Percentiles rank a stretch among this genome's conserved stretches.
Evolutionary conservation across 2,329 filamentous ascomycete species (phyloP).

Genomic region (Pseudodiploospora longispora): DNA sequence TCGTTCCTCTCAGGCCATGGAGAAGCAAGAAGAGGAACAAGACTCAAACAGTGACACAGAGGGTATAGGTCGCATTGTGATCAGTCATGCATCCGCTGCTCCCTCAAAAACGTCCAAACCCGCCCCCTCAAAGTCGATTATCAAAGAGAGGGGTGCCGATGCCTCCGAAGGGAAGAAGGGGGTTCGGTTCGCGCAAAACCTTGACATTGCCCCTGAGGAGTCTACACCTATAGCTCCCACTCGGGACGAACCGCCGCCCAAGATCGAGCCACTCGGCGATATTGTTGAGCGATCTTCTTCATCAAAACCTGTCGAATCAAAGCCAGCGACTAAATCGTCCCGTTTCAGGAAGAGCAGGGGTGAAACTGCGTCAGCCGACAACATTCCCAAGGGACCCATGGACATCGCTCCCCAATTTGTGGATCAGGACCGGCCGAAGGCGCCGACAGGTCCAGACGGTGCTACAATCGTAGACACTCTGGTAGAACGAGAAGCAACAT

Average conservation of each 20-base stretch:
- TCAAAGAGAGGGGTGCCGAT: slow-evolving; percentile 21
- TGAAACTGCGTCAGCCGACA: slow-evolving; percentile 7
- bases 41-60: slow-evolving; percentile 32
- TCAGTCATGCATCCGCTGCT: slow-evolving; percentile 26
- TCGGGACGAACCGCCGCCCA: slow-evolving; percentile 17
- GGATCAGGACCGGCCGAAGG: slow-evolving; percentile 27
- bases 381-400: slow-evolving; percentile 32
- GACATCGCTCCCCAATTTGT: slow-evolving; percentile 34
- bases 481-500: slow-evolving; percentile 42
- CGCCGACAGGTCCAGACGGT: slow-evolving; percentile 43
- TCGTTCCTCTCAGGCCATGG: slow-evolving; percentile 46
- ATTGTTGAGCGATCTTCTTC: slow-evolving; percentile 39
- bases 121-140: slow-evolving; percentile 22
- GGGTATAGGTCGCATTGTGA: slow-evolving; percentile 48
- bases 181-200: slow-evolving; percentile 68
- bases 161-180: slow-evolving; percentile 48
- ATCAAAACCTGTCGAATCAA: slow-evolving; percentile 19
- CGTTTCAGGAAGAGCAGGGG: slow-evolving; percentile 42
- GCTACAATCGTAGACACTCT: slow-evolving; percentile 52
- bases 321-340: slow-evolving; percentile 34
- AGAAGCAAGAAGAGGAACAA: slow-evolving; percentile 37
- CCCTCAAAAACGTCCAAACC: slow-evolving; percentile 8
- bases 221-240: slow-evolving; percentile 12
- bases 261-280: slow-evolving; percentile 43
- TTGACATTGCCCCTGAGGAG: slow-evolving; percentile 57